phyloP scores from a whole-genome alignment of 371 early-diverging fungal species.

The Fennellomyces sp. region DNA sequence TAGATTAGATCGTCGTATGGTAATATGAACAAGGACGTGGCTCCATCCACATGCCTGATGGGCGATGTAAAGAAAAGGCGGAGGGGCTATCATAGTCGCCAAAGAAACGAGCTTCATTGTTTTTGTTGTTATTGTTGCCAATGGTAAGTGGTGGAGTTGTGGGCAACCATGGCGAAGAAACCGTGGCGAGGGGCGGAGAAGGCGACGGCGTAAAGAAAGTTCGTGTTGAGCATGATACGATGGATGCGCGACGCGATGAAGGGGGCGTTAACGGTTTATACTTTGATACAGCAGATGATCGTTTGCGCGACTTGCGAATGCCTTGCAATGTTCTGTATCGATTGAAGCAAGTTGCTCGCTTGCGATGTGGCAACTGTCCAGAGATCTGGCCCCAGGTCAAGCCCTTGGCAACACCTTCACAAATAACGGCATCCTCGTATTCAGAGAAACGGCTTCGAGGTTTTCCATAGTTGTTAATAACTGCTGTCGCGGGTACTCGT shows the following conservation, averaged over 20 bases:
- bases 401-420: conserved; percentile 46
- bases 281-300: not conserved
- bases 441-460: conserved; percentile 51
- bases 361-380: conserved; percentile 40
- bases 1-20: not conserved
- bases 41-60: not conserved
- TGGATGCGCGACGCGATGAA: conserved; percentile 14
- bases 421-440: conserved; percentile 46
- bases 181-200: not conserved
- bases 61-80: not conserved
- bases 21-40: not conserved
- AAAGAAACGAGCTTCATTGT: not conserved
- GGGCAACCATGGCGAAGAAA: conserved; percentile 12
- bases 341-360: conserved; percentile 54
- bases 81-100: conserved; percentile 1
- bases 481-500: not conserved
- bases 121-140: not conserved
- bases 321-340: conserved; percentile 50
- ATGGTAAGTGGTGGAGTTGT: conserved; percentile 9
- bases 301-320: conserved; percentile 48
- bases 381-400: conserved; percentile 55
- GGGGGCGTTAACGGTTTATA: conserved; percentile 13
- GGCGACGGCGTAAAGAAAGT: conserved; percentile 9
- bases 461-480: conserved; percentile 21
- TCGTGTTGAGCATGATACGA: conserved; percentile 13